These are phyloP conservation scores for Leccinum ochraceum DNA, from an alignment of 768 basidiomycete species.

Conservation along the genomic window DNA sequence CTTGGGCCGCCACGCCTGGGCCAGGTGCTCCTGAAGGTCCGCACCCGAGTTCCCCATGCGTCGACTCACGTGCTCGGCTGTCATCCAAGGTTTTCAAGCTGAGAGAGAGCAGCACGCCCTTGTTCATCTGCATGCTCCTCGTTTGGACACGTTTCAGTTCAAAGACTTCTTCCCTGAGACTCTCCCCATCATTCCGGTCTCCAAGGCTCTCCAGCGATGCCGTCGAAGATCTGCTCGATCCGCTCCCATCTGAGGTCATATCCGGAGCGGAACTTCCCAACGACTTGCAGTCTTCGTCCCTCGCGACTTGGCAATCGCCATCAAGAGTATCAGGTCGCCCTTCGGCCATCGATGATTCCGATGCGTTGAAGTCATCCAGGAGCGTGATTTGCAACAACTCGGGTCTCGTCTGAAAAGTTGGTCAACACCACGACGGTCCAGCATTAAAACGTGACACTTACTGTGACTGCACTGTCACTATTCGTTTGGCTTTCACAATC, in stretches of 20 bases:
- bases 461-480: conserved; percentile 12
- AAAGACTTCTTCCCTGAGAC: conserved; percentile 36
- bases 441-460: conserved; percentile 16
- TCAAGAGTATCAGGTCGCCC: background rate
- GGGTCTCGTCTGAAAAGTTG: background rate
- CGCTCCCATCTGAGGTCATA: conserved; percentile 26
- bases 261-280: conserved; percentile 25
- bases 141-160: conserved; percentile 50
- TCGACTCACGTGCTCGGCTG: conserved; percentile 1
- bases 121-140: conserved; percentile 52
- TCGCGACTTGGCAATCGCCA: conserved; percentile 4
- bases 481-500: conserved; percentile 24
- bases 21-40: conserved; percentile 2
- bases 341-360: background rate
- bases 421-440: conserved; percentile 1
- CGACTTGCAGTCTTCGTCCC: conserved; percentile 22
- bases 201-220: conserved; percentile 27
- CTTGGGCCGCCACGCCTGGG: background rate
- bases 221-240: conserved; percentile 25
- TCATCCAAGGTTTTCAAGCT: conserved; percentile 14
- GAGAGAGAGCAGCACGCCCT: conserved; percentile 44
- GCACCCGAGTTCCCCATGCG: conserved; percentile 3
- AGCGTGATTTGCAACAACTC: background rate
- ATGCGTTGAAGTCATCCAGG: background rate
- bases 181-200: conserved; percentile 13